Evolutionary conservation across 805 yeast genomes (phyloP), one percentile per base, ranked within the genome.

Genomic region (Candida quercuum): DNA sequence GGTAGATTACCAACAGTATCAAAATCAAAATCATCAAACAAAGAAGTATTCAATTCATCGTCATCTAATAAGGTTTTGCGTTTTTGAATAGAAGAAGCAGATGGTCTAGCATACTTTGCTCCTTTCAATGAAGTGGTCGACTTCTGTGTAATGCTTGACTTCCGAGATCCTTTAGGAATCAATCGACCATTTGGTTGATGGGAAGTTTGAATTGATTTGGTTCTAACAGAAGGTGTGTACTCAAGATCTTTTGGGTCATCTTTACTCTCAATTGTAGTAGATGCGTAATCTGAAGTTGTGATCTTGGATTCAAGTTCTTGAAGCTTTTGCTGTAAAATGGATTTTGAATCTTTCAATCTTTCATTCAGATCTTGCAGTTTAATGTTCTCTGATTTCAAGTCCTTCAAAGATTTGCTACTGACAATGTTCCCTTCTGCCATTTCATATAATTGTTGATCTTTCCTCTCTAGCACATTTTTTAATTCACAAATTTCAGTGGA

Each of bases 21-120:
- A 22, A 53, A 44, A 9, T 48, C 56, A 36, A 51, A 50, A 6
- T 44, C 49, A 36, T 52, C 56, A 37, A 48, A 43, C 9, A 43
- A 17, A 15, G 36, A 26, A 3, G 29, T 20, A 4, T 28, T 29
- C 15, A 45, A 41, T 2, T 43, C 51, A 29, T 42, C 45, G 6
- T 62, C 63, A 38, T 61, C 64, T 3, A 54, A 40, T 14, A 61
- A 41, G 35, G 57, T 63, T 35, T 58, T 61, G 18, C 59, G 53
- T 11, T 48, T 51, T 8, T 38, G n/a, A 20, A 34, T 25, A 3
- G 36, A 23, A 15, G 29, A 32, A 13, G 27, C 16, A 8, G 30
- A 13, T 14, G 28, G n/a, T n/a, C n/a, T n/a, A n/a, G n/a, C n/a
- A n/a, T n/a, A n/a, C n/a, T n/a, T n/a, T n/a, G n/a, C 25, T 21